A percentile compares a stretch with the other conserved stretches of the same genome.
phyloP scores from a whole-genome alignment of 768 basidiomycete genomes.

The Leccinum arenicola region DNA sequence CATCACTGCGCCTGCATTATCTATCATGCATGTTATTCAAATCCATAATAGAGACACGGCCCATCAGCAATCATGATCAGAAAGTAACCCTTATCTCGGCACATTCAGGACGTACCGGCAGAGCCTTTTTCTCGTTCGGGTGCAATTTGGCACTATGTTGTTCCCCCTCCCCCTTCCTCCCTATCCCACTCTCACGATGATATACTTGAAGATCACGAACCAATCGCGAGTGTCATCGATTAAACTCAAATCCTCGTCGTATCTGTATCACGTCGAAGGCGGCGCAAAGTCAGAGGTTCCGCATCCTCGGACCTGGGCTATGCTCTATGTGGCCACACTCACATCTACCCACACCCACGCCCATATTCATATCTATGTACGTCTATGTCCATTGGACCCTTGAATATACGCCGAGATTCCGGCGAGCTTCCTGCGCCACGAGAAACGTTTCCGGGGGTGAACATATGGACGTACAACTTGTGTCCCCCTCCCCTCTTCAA shows the following conservation, averaged over 20 bases:
- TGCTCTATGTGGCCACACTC: neutral
- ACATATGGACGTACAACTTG: neutral
- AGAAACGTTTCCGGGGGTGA: neutral
- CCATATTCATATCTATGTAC: neutral
- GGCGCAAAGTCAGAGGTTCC: neutral
- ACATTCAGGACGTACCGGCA: neutral
- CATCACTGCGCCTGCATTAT: neutral
- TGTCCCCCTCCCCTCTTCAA: neutral
- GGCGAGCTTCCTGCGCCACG: neutral
- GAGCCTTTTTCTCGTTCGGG: neutral
- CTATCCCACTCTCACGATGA: neutral
- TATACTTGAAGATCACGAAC: neutral
- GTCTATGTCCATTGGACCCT: neutral
- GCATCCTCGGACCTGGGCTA: neutral
- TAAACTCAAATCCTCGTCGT: neutral
- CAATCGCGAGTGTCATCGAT: neutral
- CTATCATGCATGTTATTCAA: neutral
- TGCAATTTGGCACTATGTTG: neutral
- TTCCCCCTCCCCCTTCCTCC: neutral
- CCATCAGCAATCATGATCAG: neutral
- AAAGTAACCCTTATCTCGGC: neutral
- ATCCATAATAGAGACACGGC: neutral
- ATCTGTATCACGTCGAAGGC: neutral
- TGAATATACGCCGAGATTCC: neutral
- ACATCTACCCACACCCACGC: neutral